These are phyloP conservation scores for Aspergillus ustus DNA, from an alignment of 2,329 filamentous ascomycete genomes.

Conservation along the genomic window DNA sequence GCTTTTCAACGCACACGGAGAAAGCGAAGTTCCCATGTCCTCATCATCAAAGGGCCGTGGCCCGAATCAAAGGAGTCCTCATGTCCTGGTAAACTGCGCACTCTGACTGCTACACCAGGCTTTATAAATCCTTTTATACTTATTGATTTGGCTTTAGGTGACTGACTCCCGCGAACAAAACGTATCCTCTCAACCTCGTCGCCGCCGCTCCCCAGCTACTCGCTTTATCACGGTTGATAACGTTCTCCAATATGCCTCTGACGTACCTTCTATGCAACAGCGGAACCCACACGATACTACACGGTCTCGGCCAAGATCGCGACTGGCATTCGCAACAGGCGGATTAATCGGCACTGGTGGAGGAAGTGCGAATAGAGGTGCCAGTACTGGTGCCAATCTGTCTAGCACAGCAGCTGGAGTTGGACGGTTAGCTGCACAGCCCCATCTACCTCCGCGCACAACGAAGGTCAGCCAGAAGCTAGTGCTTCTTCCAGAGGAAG, in stretches of 20 bases:
- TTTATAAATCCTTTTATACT: neutral
- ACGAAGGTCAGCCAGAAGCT: slow-evolving; percentile 96
- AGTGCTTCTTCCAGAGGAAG: slow-evolving; percentile 80
- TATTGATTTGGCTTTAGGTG: slow-evolving; percentile 34
- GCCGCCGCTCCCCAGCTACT: slow-evolving; percentile 54
- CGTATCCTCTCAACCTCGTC: slow-evolving; percentile 30
- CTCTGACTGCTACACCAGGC: neutral
- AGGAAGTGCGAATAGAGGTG: slow-evolving; percentile 41
- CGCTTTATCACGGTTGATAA: slow-evolving; percentile 90
- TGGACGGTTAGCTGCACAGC: slow-evolving; percentile 58
- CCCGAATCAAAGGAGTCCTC: slow-evolving; percentile 48
- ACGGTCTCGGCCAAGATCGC: slow-evolving; percentile 35
- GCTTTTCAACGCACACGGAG: neutral
- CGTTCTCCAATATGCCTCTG: slow-evolving; percentile 88
- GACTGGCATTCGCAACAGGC: slow-evolving; percentile 38
- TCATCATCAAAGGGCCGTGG: slow-evolving; percentile 34
- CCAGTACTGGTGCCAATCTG: slow-evolving; percentile 34
- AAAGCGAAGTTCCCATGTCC: slow-evolving; percentile 24
- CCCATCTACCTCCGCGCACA: slow-evolving; percentile 78
- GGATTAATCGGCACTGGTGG: slow-evolving; percentile 40
- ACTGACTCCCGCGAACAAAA: slow-evolving; percentile 51
- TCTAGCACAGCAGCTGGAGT: slow-evolving; percentile 60
- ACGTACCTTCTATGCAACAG: slow-evolving; percentile 93
- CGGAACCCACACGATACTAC: slow-evolving; percentile 63
- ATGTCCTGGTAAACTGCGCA: slow-evolving; percentile 45